phyloP scores from a whole-genome alignment of 192 early-diverging fungal genomes.

The Phlyctochytrium arcticum region DNA sequence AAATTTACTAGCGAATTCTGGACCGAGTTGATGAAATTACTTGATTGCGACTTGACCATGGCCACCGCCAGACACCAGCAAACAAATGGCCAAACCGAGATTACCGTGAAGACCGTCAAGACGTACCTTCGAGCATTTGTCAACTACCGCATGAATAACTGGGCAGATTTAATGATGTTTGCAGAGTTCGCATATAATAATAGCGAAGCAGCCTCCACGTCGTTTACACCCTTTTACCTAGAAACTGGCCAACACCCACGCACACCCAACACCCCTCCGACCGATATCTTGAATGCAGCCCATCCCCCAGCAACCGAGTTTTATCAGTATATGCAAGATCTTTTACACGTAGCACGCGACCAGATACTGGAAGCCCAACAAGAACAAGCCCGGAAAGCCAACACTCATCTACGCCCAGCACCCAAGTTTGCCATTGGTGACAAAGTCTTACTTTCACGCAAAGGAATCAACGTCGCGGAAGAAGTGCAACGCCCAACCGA shows the following conservation, averaged over 20 bases:
- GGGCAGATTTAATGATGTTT: slow-evolving; percentile 21
- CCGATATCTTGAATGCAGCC: no score
- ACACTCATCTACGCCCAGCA: background rate
- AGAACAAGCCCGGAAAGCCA: background rate
- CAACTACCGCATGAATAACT: slow-evolving; percentile 16
- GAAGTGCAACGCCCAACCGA: background rate
- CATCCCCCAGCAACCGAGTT: background rate
- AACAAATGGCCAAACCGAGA: no score
- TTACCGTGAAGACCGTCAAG: background rate
- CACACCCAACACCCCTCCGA: no score
- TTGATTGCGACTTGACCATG: no score
- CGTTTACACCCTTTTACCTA: no score
- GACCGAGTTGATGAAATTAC: no score
- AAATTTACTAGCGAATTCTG: no score
- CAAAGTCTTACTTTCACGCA: no score
- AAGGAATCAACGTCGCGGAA: background rate
- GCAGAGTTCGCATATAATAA: slow-evolving; percentile 33
- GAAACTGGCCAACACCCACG: no score
- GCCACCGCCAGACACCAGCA: no score
- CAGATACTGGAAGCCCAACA: background rate
- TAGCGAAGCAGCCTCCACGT: background rate
- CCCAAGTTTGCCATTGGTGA: no score
- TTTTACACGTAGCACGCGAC: background rate
- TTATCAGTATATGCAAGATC: background rate
- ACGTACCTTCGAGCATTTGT: slow-evolving; percentile 5